phyloP scores from a whole-genome alignment of 2,329 filamentous ascomycete genomes.

The Xylariaceae sp. region DNA sequence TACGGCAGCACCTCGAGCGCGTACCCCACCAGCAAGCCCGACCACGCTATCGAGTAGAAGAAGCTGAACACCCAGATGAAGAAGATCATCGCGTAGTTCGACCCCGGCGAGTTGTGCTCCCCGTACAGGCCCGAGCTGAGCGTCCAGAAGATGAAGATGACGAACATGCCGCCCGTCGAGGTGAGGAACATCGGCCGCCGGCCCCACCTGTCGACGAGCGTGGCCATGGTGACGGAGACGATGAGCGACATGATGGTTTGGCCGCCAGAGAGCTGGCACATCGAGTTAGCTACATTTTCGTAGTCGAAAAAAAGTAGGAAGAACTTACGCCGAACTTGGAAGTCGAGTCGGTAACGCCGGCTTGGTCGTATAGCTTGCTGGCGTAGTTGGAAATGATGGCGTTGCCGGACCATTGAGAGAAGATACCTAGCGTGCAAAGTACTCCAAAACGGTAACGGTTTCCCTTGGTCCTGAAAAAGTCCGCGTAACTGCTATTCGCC shows the following conservation, averaged over 20 bases:
- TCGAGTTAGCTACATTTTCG: constrained; percentile 32
- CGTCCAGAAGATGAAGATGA: constrained; percentile 55
- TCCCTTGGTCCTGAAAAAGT: constrained; percentile 58
- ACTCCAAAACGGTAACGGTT: constrained; percentile 59
- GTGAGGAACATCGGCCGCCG: constrained; percentile 59
- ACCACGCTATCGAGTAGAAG: constrained; percentile 60
- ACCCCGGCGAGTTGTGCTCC: constrained; percentile 39
- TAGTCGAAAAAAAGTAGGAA: not conserved
- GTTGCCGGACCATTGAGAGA: constrained; percentile 64
- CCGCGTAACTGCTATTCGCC: constrained; percentile 52
- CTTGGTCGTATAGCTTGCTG: constrained; percentile 54
- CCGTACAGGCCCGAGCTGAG: constrained; percentile 50
- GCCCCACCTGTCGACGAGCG: constrained; percentile 58
- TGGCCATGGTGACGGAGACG: constrained; percentile 53
- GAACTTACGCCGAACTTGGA: constrained; percentile 48
- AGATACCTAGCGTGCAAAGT: constrained; percentile 57
- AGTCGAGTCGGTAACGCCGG: constrained; percentile 51
- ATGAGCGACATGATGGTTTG: constrained; percentile 56
- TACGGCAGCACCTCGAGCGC: constrained; percentile 55
- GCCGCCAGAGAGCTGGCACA: constrained; percentile 47
- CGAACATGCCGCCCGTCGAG: constrained; percentile 47
- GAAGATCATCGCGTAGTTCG: constrained; percentile 48
- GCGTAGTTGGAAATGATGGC: constrained; percentile 63
- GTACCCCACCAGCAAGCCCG: constrained; percentile 58
- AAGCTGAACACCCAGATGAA: constrained; percentile 54